Percentiles rank a stretch among this genome's conserved stretches.
Conservation (phyloP, 805 yeast genomes). For the Metschnikowia drakensbergensis region DNA sequence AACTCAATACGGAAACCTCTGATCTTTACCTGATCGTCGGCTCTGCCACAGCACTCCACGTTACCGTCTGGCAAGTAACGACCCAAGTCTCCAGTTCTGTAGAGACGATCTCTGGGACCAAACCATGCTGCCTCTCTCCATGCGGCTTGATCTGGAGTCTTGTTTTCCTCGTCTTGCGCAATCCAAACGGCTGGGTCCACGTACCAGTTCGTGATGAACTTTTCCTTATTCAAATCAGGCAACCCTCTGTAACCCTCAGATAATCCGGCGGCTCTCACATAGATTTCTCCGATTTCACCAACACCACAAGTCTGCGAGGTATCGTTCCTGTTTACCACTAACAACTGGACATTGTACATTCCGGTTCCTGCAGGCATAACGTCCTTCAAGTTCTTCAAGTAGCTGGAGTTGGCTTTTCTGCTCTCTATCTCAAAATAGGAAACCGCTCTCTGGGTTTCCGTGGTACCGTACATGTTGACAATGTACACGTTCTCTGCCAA, state of each 20-base stretch:
- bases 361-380: conserved; percentile 99
- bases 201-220: conserved; percentile 91
- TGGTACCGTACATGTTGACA: conserved; percentile 98
- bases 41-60: conserved; percentile 97
- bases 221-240: conserved; percentile 82
- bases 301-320: conserved; percentile 91
- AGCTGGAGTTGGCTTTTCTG: conserved; percentile 61
- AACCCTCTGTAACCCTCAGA: conserved; percentile 94
- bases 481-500: conserved; percentile 85
- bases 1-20: conserved; percentile 98
- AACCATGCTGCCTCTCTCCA: conserved; percentile 79
- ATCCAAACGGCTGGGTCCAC: conserved; percentile 63
- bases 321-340: conserved; percentile 90
- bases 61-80: conserved; percentile 96
- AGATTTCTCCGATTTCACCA: conserved; percentile 98
- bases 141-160: conserved; percentile 40
- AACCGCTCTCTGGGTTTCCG: conserved; percentile 98
- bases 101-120: conserved; percentile 94
- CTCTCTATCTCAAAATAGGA: conserved; percentile 88
- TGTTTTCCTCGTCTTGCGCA: conserved; percentile 46
- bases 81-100: conserved; percentile 97
- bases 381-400: conserved; percentile 82
- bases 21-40: conserved; percentile 97
- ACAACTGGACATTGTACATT: conserved; percentile 89
- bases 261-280: conserved; percentile 96